phyloP scores from a whole-genome alignment of 805 yeast genomes.

The Tetrapisispora nanseiensis region DNA sequence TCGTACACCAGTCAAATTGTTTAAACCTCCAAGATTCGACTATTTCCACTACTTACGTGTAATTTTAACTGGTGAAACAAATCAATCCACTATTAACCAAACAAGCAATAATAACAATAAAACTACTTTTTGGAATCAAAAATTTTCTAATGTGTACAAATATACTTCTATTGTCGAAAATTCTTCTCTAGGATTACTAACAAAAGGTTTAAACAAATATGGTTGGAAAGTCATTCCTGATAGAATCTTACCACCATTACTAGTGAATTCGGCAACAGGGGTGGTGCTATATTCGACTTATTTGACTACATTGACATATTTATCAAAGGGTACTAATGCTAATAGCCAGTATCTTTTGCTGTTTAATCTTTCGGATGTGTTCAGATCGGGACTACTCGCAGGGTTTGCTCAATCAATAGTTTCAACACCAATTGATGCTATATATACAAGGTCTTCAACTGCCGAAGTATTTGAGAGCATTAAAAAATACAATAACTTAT shows the following conservation, averaged over 20 bases:
- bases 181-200: slow-evolving; percentile 66
- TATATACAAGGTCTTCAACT: slow-evolving; percentile 70
- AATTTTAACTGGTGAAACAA: slow-evolving; percentile 27
- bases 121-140: slow-evolving; percentile 8
- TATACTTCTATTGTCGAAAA: slow-evolving; percentile 38
- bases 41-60: slow-evolving; percentile 62
- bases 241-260: slow-evolving; percentile 67
- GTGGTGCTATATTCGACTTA: slow-evolving; percentile 77
- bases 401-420: slow-evolving; percentile 83
- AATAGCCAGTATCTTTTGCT: background rate
- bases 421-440: slow-evolving; percentile 90
- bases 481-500: slow-evolving; percentile 51
- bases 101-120: slow-evolving; percentile 7
- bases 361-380: slow-evolving; percentile 36
- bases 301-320: slow-evolving; percentile 40
- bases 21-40: slow-evolving; percentile 85
- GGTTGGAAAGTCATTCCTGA: slow-evolving; percentile 88
- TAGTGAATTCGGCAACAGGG: slow-evolving; percentile 88
- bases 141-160: background rate
- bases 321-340: background rate
- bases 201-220: slow-evolving; percentile 58
- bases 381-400: slow-evolving; percentile 75
- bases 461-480: slow-evolving; percentile 58
- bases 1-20: slow-evolving; percentile 74
- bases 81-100: background rate